Evolutionary conservation across 805 yeast genomes (phyloP).

Genomic region (Yarrowia deformans): DNA sequence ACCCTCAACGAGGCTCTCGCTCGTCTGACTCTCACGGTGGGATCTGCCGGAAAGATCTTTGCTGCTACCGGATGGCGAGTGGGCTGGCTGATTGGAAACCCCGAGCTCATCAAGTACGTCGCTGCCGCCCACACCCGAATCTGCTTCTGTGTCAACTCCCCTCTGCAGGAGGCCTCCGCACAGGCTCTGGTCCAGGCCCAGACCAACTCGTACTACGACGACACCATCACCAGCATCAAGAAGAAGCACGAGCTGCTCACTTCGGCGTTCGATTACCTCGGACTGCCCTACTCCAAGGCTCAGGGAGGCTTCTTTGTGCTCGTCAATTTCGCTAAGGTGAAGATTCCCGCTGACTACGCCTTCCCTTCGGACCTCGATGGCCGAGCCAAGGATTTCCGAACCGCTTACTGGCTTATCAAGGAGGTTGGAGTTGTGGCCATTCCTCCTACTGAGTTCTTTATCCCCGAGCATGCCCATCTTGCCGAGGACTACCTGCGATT

Average conservation of each 20-base stretch:
- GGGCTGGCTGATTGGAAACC: constrained; percentile 92
- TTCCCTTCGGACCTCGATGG: constrained; percentile 72
- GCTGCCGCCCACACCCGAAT: constrained; percentile 93
- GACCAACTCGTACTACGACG: constrained; percentile 68
- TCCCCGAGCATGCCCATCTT: constrained; percentile 70
- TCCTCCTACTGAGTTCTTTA: constrained; percentile 95
- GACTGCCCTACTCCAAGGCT: constrained; percentile 86
- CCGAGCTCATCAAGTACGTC: constrained; percentile 80
- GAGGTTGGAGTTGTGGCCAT: constrained; percentile 95
- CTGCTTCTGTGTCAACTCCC: constrained; percentile 89
- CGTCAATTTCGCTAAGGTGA: constrained; percentile 83
- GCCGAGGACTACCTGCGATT: constrained; percentile 89
- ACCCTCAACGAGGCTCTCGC: constrained; percentile 80
- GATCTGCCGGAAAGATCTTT: constrained; percentile 96
- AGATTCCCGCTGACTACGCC: constrained; percentile 73
- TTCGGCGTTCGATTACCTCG: constrained; percentile 81
- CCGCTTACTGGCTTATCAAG: constrained; percentile 90
- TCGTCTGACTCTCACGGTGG: constrained; percentile 84
- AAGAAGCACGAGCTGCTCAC: constrained; percentile 78
- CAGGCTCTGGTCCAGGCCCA: constrained; percentile 72
- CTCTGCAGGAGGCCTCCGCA: constrained; percentile 91
- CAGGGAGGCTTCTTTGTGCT: constrained; percentile 94
- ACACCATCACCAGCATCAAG: constrained; percentile 70
- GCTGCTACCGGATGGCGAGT: constrained; percentile 99
- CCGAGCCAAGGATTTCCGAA: constrained; percentile 83